Conservation (phyloP, 2,329 filamentous ascomycete species). For the Elsinoe ampelina region DNA sequence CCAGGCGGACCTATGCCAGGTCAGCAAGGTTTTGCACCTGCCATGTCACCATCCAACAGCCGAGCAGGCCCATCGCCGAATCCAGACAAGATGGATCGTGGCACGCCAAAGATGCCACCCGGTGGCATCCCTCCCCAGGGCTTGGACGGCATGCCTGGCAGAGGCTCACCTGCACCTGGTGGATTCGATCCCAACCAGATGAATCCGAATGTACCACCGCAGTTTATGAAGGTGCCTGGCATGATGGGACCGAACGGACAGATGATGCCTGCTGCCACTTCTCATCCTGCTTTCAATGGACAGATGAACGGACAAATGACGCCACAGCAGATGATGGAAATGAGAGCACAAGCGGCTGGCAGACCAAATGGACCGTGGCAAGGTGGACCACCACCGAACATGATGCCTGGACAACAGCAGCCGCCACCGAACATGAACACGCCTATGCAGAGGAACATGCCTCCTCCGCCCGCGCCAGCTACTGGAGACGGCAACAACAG, state of each 20-base stretch:
- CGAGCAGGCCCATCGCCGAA: conserved; percentile 67
- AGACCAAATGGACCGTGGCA: conserved; percentile 32
- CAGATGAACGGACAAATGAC: conserved; percentile 30
- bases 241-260: conserved; percentile 49
- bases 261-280: conserved; percentile 50
- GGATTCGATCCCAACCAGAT: conserved; percentile 47
- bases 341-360: conserved; percentile 26
- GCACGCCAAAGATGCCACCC: conserved; percentile 63
- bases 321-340: conserved; percentile 42
- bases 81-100: conserved; percentile 68
- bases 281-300: conserved; percentile 54
- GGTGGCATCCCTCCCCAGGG: conserved; percentile 61
- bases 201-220: conserved; percentile 33
- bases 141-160: conserved; percentile 56
- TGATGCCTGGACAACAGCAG: conserved; percentile 37
- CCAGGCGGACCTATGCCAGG: conserved; percentile 41
- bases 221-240: conserved; percentile 42
- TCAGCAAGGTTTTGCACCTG: conserved; percentile 35
- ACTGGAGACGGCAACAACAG: conserved; percentile 26
- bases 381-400: conserved; percentile 27
- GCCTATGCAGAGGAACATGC: conserved; percentile 58
- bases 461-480: conserved; percentile 40
- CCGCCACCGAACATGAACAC: conserved; percentile 50
- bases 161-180: conserved; percentile 50
- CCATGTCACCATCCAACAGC: conserved; percentile 61